phyloP scores from a whole-genome alignment of 2,329 filamentous ascomycete genomes.

The Cryphonectria naterciae region DNA sequence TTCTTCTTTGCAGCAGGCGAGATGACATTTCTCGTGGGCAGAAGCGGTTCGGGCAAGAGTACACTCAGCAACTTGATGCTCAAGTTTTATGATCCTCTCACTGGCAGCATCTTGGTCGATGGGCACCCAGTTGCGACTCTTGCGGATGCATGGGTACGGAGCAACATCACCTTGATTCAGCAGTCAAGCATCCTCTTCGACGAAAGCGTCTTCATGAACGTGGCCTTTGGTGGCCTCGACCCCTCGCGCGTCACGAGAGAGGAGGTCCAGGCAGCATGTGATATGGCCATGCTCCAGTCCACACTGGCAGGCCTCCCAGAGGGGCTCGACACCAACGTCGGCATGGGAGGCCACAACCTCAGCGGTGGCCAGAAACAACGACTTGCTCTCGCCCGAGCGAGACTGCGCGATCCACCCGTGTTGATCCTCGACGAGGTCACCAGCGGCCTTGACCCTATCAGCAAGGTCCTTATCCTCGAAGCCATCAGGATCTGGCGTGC shows the following conservation, averaged over 20 bases:
- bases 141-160: conserved; percentile 72
- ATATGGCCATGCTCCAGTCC: conserved; percentile 69
- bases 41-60: conserved; percentile 90
- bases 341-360: conserved; percentile 68
- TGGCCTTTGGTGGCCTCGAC: conserved; percentile 68
- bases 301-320: conserved; percentile 69
- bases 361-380: conserved; percentile 87
- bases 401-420: conserved; percentile 75
- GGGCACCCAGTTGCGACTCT: conserved; percentile 63
- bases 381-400: conserved; percentile 78
- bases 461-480: conserved; percentile 69
- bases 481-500: conserved; percentile 76
- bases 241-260: conserved; percentile 52
- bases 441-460: conserved; percentile 80
- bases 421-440: conserved; percentile 89
- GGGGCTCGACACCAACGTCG: conserved; percentile 74
- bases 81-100: conserved; percentile 71
- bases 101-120: conserved; percentile 71
- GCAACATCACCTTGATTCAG: conserved; percentile 79
- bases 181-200: conserved; percentile 83
- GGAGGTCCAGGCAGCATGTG: conserved; percentile 65
- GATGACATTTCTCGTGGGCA: conserved; percentile 80
- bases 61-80: conserved; percentile 81
- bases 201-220: conserved; percentile 77
- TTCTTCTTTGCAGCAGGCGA: conserved; percentile 74